Base-by-base conservation (phyloP, 345 rosid genomes). In the Clarkia xantiana region DNA sequence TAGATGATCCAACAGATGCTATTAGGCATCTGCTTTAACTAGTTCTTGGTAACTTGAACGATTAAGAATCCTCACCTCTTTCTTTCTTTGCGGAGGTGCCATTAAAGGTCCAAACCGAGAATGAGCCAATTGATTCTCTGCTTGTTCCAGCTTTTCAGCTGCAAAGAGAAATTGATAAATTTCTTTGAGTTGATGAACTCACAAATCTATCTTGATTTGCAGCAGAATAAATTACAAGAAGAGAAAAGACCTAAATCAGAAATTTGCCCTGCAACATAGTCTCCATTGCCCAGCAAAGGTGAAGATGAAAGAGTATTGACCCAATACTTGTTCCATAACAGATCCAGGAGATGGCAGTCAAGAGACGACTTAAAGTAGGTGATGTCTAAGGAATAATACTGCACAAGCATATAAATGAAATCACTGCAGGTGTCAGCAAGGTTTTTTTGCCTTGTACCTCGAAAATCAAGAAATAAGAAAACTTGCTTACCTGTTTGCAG, bases 71-170 rank as follows among this genome's bases (percentile, higher is more conserved):
- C 23, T 55, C 44, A 93, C 99, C 84, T 91, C 96, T 74, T 84
- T 93, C 73, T 70, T 87, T 69, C 81, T 81, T 22, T 81, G 95
- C 52, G 72, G 62, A 42, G 80, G 75, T 43, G 87, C 65, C 49
- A 83, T 72, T 48, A 70, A 62, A 18, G 90, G 85, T 56, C 95
- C 91, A 25, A 75, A 74, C 50, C 95, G 79, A 50, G 94, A 62
- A 68, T 93, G 95, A 57, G 90, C 75, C 56, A 91, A 63, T 40
- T 91, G 98, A 63, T 71, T 84, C 71, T 91, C 98, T 0, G 96
- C 96, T 62, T 86, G 98, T 68, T 91, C 98, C 60, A 91, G 76
- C 75, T 91, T 91, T 73, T 91, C 98, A 72, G 98, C 98, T 91
- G 71, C 56, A 77, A 44, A n/a, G 57, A 52, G 16, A 3, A 63